Base-by-base conservation (phyloP, 139 green algal species). In the Asterochloris erici region DNA sequence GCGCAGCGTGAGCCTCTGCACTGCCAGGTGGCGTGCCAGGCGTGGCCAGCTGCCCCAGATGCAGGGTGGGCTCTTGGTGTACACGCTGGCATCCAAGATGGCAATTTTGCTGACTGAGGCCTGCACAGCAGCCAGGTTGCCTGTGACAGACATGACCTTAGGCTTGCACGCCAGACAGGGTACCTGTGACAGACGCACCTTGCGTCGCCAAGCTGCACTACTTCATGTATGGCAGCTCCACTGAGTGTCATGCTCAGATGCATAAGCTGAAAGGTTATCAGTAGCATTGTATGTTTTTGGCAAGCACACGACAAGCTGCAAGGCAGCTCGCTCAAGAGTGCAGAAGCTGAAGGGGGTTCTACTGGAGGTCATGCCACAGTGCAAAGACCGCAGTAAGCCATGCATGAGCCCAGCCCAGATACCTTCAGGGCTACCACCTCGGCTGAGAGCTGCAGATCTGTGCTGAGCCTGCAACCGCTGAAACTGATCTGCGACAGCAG, bases 21-120 rank as follows among this genome's bases (percentile, higher is more conserved):
- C 54, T 11, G 62, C 60, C n/a, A 87, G 63, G 1, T 54, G 38
- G 14, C 74, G 60, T 11, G 77, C 86, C 54, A 89, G 29, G 66
- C 79, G 79, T 1, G 83, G 83, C 9, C 81, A 68, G 11, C 17
- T 17, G 66, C 86, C 84, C 14, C 47, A 66, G 27, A 89, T 73
- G 63, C 64, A 29, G 9, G 79, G 86, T 17, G 69, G 69, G 24
- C 70, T 66, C 15, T 61, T 68, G 23, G 26, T 78, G 69, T 82
- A 81, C 21, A 16, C 66, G 68, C 76, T 81, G 29, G 23, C 82
- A 29, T 85, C 82, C 27, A 11, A 54, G 26, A 74, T 38, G 24
- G 81, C 38, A 63, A 85, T 15, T 28, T 69, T 74, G 28, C 21
- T 28, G 16, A 77, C 14, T 61, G 69, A 47, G 24, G n/a, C n/a